Base-by-base conservation (phyloP, 2,329 filamentous ascomycete genomes). In the Neopestalotiopsis sp. region DNA sequence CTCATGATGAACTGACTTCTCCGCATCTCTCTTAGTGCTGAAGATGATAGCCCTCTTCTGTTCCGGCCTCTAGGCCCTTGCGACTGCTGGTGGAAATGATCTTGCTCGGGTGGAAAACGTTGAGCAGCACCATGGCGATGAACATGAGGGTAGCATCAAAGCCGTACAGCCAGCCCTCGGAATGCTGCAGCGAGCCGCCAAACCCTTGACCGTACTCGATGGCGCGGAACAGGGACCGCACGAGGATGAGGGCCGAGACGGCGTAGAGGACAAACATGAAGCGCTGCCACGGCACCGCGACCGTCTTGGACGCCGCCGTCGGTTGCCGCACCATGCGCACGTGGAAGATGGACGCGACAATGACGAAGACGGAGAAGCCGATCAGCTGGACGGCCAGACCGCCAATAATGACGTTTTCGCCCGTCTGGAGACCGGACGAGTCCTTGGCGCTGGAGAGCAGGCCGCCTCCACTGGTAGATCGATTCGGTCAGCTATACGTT, bases 321-420 rank as follows among this genome's bases (percentile, higher is more conserved):
- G 79, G 78, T 4, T 67, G 61, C 4, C 70, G 58, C 1, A 30
- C 30, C 20, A 59, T 62, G 2, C 71, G 69, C 30, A 67, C 66
- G 67, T 87, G 82, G 74, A 86, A 86, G 0, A 83, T 69, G 2
- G 79, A 70, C 0, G 84, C 80, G 0, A 81, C 78, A 0, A 81
- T 62, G 30, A 87, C 75, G 72, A 89, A 89, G 57, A 87, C 77
- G 10, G 77, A 77, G 68, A 89, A 87, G 65, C 84, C 81, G 17
- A 84, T 45, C 4, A 89, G 78, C 71, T 89, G 87, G 6, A 88
- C 73, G 17, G 83, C 75, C 3, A 89, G 75, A 6, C 86, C 86
- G 1, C 71, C 82, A 13, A 88, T 75, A 14, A 88, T 82, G 58
- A 88, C 74, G 12, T 81, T 78, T 67, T 84, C 75, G 28, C 82